Evolutionary conservation across 306 rosid species (phyloP).

Genomic region (Astragalus membranaceus): DNA sequence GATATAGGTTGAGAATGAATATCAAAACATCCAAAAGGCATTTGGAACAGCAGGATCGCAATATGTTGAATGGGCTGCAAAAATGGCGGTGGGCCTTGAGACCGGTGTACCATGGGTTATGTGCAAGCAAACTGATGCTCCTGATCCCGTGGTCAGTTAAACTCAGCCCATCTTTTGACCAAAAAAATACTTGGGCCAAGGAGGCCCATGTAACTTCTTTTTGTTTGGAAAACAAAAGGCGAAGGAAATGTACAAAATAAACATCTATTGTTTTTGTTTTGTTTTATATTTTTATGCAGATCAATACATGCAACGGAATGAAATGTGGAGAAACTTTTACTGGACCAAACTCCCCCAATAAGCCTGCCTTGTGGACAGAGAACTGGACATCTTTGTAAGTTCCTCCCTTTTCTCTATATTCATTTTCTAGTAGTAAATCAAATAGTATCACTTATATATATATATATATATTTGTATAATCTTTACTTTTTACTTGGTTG

Average conservation of each 20-base stretch:
- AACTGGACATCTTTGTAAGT: slow-evolving; percentile 75
- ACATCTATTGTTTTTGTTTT: too few relatives aligned
- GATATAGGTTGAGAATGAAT: slow-evolving; percentile 67
- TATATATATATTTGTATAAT: too few relatives aligned
- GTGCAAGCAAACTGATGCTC: slow-evolving; percentile 87
- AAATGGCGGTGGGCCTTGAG: slow-evolving; percentile 60
- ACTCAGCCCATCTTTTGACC: too few relatives aligned
- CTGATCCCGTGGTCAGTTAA: slow-evolving; percentile 61
- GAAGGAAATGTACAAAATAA: too few relatives aligned
- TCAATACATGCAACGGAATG: slow-evolving; percentile 80
- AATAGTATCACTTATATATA: not conserved
- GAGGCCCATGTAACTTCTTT: too few relatives aligned
- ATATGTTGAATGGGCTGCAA: slow-evolving; percentile 65
- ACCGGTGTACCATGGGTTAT: slow-evolving; percentile 75
- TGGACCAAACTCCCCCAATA: slow-evolving; percentile 72
- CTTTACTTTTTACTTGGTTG: not conserved
- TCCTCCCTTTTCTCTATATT: not conserved
- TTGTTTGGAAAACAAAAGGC: too few relatives aligned
- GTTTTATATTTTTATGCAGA: slow-evolving; percentile 26
- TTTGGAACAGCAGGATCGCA: slow-evolving; percentile 30
- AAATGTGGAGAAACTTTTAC: slow-evolving; percentile 61
- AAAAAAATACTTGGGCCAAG: too few relatives aligned
- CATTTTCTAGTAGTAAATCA: not conserved
- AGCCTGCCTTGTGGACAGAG: slow-evolving; percentile 73
- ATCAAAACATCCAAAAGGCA: slow-evolving; percentile 48